Conservation (phyloP, 352 stramenopile species). For the Globisporangium nunn region DNA sequence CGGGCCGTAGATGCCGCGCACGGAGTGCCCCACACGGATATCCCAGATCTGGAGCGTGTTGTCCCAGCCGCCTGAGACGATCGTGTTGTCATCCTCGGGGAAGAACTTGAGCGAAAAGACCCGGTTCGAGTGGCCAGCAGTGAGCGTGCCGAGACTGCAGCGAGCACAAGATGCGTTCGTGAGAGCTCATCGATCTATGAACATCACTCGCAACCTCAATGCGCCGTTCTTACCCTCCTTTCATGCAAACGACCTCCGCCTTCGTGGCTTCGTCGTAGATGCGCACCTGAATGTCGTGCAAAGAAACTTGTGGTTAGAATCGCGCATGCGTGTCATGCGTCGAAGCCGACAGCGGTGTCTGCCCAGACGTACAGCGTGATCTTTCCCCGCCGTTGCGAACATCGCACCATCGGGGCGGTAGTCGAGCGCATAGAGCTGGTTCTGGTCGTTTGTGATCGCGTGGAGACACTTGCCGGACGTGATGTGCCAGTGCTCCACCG, state of each 20-base stretch:
- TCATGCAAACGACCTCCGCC: conserved; percentile 63
- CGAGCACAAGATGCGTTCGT: not conserved
- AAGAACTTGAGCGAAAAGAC: conserved; percentile 90
- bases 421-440: conserved; percentile 88
- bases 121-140: conserved; percentile 86
- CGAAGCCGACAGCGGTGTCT: too few relatives aligned
- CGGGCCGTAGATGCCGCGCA: conserved; percentile 88
- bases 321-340: not conserved
- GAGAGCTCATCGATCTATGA: not conserved
- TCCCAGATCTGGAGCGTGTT: conserved; percentile 94
- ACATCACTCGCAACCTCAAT: not conserved
- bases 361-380: conserved; percentile 47
- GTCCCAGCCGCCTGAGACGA: conserved; percentile 89
- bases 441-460: conserved; percentile 82
- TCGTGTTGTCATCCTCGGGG: conserved; percentile 69
- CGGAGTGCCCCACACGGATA: conserved; percentile 73
- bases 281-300: conserved; percentile 22
- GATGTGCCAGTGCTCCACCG: conserved; percentile 90
- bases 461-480: conserved; percentile 90
- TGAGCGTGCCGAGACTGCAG: conserved; percentile 41
- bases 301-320: not conserved
- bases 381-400: conserved; percentile 88
- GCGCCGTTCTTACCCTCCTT: conserved; percentile 25
- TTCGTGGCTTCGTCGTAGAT: conserved; percentile 90
- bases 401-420: conserved; percentile 78